Conservation (phyloP, 306 rosid species). For the Adenanthera pavonina region DNA sequence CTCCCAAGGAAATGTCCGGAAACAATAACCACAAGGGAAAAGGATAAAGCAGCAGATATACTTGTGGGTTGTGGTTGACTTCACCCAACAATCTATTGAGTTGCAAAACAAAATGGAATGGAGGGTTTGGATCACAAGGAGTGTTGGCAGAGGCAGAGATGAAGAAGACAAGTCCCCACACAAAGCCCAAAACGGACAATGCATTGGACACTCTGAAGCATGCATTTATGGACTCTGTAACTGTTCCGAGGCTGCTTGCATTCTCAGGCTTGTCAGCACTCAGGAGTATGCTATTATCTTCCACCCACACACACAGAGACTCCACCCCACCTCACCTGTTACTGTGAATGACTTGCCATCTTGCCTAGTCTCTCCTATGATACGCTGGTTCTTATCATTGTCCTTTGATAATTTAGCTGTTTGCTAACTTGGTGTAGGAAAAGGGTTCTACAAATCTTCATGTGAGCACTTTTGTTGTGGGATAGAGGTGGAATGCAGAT, state of each 20-base stretch:
- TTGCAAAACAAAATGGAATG: slow-evolving; percentile 18
- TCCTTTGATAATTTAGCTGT: background rate
- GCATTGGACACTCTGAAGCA: slow-evolving; percentile 47
- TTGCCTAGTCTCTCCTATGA: slow-evolving; percentile 47
- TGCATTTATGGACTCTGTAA: slow-evolving; percentile 62
- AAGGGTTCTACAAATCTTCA: background rate
- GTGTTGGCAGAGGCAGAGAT: slow-evolving; percentile 50
- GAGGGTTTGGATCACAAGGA: slow-evolving; percentile 54
- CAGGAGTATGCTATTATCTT: slow-evolving; percentile 35
- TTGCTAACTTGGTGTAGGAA: too few relatives aligned
- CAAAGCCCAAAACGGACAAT: slow-evolving; percentile 41
- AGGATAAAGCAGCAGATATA: background rate
- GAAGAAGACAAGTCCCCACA: slow-evolving; percentile 48
- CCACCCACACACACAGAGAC: slow-evolving; percentile 26
- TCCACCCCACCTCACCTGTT: slow-evolving; percentile 17
- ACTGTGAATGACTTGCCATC: slow-evolving; percentile 45
- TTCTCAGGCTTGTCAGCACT: slow-evolving; percentile 51
- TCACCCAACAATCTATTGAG: background rate
- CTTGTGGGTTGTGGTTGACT: slow-evolving; percentile 43
- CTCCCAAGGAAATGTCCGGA: background rate
- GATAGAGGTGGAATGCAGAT: background rate
- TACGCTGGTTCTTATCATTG: slow-evolving; percentile 37
- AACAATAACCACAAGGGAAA: background rate
- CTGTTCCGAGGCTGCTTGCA: slow-evolving; percentile 59
- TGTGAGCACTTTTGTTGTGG: background rate